A percentile compares a stretch with the other conserved stretches of the same genome.
These are phyloP conservation scores for Didymella pinodella DNA, from an alignment of 2,329 filamentous ascomycete species.

Conservation along the genomic window DNA sequence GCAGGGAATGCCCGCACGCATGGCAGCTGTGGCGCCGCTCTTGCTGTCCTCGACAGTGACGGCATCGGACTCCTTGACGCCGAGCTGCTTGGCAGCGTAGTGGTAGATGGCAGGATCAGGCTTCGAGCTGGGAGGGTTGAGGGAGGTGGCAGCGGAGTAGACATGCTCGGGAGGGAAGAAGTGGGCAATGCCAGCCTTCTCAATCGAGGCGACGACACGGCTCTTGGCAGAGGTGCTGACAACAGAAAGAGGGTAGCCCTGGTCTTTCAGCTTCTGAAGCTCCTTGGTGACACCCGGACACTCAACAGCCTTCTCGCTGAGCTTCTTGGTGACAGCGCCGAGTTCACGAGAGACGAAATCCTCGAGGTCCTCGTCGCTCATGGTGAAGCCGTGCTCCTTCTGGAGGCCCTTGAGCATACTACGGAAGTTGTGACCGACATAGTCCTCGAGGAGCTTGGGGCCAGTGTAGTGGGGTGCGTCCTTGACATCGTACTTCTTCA, in stretches of 20 bases:
- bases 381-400: slow-evolving; percentile 75
- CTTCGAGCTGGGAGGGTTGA: slow-evolving; percentile 84
- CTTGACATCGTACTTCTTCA: slow-evolving; percentile 70
- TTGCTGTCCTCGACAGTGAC: slow-evolving; percentile 89
- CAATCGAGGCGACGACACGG: slow-evolving; percentile 77
- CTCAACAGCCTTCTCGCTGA: slow-evolving; percentile 71
- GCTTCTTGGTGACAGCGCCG: slow-evolving; percentile 82
- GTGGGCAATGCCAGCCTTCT: slow-evolving; percentile 79
- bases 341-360: slow-evolving; percentile 79
- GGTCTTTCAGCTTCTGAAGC: slow-evolving; percentile 69
- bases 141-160: slow-evolving; percentile 82
- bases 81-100: slow-evolving; percentile 75
- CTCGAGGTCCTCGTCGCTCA: slow-evolving; percentile 73
- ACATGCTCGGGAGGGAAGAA: slow-evolving; percentile 79
- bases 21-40: slow-evolving; percentile 79
- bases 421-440: slow-evolving; percentile 93
- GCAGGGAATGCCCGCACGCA: slow-evolving; percentile 78
- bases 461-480: slow-evolving; percentile 77
- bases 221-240: slow-evolving; percentile 82
- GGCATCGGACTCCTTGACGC: slow-evolving; percentile 73
- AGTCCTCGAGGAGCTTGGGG: slow-evolving; percentile 80
- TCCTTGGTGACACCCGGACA: slow-evolving; percentile 73
- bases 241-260: slow-evolving; percentile 77
- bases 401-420: slow-evolving; percentile 85
- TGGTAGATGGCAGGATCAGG: slow-evolving; percentile 90